Evolutionary conservation across 1,284 basidiomycete genomes (phyloP).

Genomic region (Lentinula novae-zelandiae): DNA sequence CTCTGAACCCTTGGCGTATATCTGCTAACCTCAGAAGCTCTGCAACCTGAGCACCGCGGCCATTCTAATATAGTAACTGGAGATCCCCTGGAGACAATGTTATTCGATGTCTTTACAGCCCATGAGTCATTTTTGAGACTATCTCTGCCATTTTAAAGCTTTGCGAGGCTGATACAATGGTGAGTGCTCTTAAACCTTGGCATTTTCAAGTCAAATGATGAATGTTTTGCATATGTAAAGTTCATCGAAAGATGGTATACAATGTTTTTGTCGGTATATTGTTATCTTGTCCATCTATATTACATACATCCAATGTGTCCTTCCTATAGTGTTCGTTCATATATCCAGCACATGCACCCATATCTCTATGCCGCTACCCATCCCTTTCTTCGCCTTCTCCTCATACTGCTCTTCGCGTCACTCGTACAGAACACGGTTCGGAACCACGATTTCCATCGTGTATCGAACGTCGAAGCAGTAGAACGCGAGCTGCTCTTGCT

Average conservation of each 20-base stretch:
- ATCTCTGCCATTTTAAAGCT: too few relatives aligned
- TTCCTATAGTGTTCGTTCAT: neutral
- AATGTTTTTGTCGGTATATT: neutral
- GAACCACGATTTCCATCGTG: slow-evolving; percentile 4
- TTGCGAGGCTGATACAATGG: too few relatives aligned
- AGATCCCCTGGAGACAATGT: too few relatives aligned
- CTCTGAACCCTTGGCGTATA: too few relatives aligned
- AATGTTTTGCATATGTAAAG: too few relatives aligned
- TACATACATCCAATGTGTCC: neutral
- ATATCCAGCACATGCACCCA: neutral
- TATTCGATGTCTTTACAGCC: too few relatives aligned
- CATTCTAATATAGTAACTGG: too few relatives aligned
- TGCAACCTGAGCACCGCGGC: too few relatives aligned
- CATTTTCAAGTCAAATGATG: too few relatives aligned
- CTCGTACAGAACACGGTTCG: slow-evolving; percentile 3
- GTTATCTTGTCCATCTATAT: neutral
- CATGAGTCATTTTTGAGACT: too few relatives aligned
- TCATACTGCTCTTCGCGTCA: neutral
- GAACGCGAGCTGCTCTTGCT: neutral
- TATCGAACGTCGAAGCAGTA: neutral
- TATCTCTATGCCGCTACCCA: neutral
- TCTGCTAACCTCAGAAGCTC: too few relatives aligned
- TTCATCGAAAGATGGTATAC: neutral
- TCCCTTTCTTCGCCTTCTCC: neutral
- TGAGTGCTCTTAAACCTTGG: too few relatives aligned